Percentiles rank a stretch among this genome's conserved stretches.
These are phyloP conservation scores for Amphirosellinia nigrospora DNA, from an alignment of 495 filamentous ascomycete genomes.

Conservation along the genomic window DNA sequence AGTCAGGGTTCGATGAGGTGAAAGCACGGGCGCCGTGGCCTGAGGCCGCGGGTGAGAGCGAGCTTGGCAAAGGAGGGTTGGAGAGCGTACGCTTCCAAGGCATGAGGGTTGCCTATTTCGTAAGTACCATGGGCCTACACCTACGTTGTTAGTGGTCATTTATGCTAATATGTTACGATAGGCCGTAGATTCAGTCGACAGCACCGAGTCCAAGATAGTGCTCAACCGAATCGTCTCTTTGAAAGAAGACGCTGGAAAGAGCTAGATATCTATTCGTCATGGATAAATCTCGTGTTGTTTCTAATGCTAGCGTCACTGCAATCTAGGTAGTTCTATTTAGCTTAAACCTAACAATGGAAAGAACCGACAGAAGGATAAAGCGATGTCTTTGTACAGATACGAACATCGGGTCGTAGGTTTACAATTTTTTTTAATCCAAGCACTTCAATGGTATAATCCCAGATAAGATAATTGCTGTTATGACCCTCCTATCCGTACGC, in stretches of 20 bases:
- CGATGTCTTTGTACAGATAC: too few relatives aligned
- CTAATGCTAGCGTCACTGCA: neutral
- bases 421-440: too few relatives aligned
- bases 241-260: constrained; percentile 87
- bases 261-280: constrained; percentile 23
- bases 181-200: constrained; percentile 70
- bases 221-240: constrained; percentile 91
- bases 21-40: constrained; percentile 80
- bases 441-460: too few relatives aligned
- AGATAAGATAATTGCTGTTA: too few relatives aligned
- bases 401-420: too few relatives aligned
- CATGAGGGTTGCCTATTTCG: constrained; percentile 88
- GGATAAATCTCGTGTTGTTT: neutral
- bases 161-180: constrained; percentile 16
- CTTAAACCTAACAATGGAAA: too few relatives aligned
- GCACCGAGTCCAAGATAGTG: constrained; percentile 75
- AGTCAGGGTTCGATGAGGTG: constrained; percentile 85
- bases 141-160: neutral
- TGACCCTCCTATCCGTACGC: too few relatives aligned
- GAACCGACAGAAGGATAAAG: too few relatives aligned
- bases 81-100: constrained; percentile 91
- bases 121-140: constrained; percentile 30
- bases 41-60: constrained; percentile 71
- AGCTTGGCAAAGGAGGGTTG: constrained; percentile 61
- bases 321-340: neutral